Base-by-base conservation (phyloP, 208 protist species). In the Leishmania tropica region DNA sequence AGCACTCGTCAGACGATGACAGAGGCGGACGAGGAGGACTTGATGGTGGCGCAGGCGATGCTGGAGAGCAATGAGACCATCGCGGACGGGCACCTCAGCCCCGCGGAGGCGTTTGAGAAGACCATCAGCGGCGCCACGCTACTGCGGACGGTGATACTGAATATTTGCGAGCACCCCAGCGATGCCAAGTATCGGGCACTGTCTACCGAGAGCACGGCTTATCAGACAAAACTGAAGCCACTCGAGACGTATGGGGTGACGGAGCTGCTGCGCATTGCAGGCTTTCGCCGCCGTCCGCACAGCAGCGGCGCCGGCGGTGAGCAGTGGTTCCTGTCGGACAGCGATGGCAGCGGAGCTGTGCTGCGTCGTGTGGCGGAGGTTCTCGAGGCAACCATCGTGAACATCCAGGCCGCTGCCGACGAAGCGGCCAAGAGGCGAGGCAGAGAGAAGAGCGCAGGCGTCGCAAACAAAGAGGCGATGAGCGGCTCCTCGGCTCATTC, bases 61-160 rank as follows among this genome's bases (percentile, higher is more conserved):
- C 76, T 96, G 11, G 88, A 95, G 70, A 94, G 89, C 80, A 96
- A 93, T 80, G 89, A 93, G 60, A 87, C 87, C 45, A 79, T 94
- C 37, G 86, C 81, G 2, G 81, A 83, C 35, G 85, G 81, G 54
- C 71, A 71, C 4, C 45, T 47, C 35, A 87, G 83, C n/a, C 77
- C 85, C 7, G 56, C 70, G 0, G 91, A 88, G 60, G 87, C 88
- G 19, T 85, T 93, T 53, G 75, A 86, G 24, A 79, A 75, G 21
- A 93, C 90, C 0, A 77, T 90, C n/a, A 78, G 75, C 31, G 91
- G 84, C 3, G 62, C 94, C 15, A 84, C 76, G 47, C 76, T 91
- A 48, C 83, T 96, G 64, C 85, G 85, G 45, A 87, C 77, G 0
- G 78, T 89, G 31, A 80, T 96, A 42, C 2, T 83, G 54, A 92